A percentile compares a stretch with the other conserved stretches of the same genome.
Evolutionary conservation across 139 green algal species (phyloP).

Genomic region (Dunaliella sp.): DNA sequence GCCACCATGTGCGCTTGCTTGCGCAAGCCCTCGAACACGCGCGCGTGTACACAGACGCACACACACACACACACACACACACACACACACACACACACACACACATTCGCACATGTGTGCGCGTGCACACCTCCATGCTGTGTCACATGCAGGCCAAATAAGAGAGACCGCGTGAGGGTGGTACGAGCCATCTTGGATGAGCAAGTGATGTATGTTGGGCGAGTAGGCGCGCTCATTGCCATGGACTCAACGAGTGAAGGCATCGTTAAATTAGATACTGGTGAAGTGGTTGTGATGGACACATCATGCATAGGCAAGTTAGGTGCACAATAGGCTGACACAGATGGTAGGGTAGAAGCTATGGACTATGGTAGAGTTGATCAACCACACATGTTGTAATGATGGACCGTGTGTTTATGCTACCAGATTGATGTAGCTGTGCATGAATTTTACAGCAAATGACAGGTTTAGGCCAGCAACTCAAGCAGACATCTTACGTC

Average conservation of each 20-base stretch:
- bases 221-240: constrained; percentile 42
- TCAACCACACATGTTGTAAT: background rate
- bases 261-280: constrained; percentile 49
- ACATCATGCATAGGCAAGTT: constrained; percentile 24
- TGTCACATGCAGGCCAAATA: constrained; percentile 7
- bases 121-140: background rate
- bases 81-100: no score
- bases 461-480: background rate
- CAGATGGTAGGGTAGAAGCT: no score
- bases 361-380: no score
- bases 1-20: no score
- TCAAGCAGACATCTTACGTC: background rate
- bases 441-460: background rate
- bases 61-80: no score
- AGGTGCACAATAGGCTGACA: background rate
- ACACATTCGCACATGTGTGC: no score
- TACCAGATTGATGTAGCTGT: background rate
- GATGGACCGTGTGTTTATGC: background rate
- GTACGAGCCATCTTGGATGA: constrained; percentile 19
- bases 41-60: no score
- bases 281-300: constrained; percentile 46
- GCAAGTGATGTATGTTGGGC: constrained; percentile 26
- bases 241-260: constrained; percentile 37
- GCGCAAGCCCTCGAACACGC: no score
- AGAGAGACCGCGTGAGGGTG: constrained; percentile 32